Base-by-base conservation (phyloP, 495 filamentous ascomycete species). In the Penicillium parvum region DNA sequence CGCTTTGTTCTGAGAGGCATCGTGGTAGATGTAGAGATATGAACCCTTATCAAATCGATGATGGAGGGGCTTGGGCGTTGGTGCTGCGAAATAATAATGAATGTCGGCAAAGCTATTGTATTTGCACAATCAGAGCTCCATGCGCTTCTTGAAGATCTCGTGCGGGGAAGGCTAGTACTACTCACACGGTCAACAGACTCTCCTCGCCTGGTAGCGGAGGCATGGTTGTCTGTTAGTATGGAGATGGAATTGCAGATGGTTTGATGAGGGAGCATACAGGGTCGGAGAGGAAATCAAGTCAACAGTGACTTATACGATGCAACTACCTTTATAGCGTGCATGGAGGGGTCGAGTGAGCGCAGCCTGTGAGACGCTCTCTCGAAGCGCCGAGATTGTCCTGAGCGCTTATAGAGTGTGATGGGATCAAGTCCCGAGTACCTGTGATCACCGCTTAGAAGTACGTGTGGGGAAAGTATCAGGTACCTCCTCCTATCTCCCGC, bases 31-130 rank as follows among this genome's bases (percentile, higher is more conserved):
- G 60, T 95, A 96, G 27, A 96, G 70, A 53, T 95, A 95, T 10
- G 88, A 95, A 35, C 79, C 79, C 57, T 90, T 90, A 58, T 90
- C 86, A 64, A 96, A 96, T 18, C 89, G 81, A 63, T 95, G 87
- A 57, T 90, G 84, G 19, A 76, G 74, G 8, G 86, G 86, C 37
- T 80, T 84, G 16, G 75, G 69, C 2, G 77, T 76, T 2, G 88
- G 86, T 12, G 76, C 72, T 7, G 81, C 74, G 66, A 95, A 94
- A 60, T 83, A 95, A 63, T 91, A 96, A 65, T 95, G 90, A 32
- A 94, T 72, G 60, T 96, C 90, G 14, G 82, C 88, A 58, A 89
- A 94, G 55, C 90, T 96, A 63, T 29, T 11, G 14, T 14, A 36
- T 39, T 32, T 32, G 11, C 11, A 26, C 14, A 32, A 33, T 48